Conservation (phyloP, 768 basidiomycete species). For the Rhizopogon vesiculosus region DNA sequence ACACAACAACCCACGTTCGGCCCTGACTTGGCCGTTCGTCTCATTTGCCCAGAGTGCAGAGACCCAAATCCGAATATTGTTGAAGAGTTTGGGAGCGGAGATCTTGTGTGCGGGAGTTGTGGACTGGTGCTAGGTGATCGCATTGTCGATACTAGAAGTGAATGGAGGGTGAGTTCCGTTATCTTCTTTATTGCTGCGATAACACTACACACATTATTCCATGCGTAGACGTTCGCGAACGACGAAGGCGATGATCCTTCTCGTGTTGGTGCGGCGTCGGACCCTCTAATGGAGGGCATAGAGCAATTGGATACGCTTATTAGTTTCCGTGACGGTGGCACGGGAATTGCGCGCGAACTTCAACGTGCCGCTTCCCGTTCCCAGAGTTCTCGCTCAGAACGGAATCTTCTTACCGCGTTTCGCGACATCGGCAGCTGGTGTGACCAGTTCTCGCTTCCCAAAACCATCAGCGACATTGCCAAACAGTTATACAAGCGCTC, state of each 20-base stretch:
- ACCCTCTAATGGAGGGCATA: conserved; percentile 90
- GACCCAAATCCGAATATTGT: conserved; percentile 92
- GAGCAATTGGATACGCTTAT: conserved; percentile 95
- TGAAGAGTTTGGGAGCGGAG: conserved; percentile 97
- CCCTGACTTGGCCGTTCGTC: conserved; percentile 81
- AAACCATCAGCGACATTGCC: conserved; percentile 91
- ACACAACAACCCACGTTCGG: conserved; percentile 58
- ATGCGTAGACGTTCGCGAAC: conserved; percentile 91
- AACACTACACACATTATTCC: conserved; percentile 17
- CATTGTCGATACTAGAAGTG: conserved; percentile 95
- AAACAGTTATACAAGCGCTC: conserved; percentile 97
- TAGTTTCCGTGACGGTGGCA: conserved; percentile 92
- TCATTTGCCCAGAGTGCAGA: conserved; percentile 94
- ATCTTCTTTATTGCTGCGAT: conserved; percentile 8
- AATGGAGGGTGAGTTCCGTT: conserved; percentile 80
- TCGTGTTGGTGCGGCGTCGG: conserved; percentile 95
- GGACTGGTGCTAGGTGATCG: conserved; percentile 94
- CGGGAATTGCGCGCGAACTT: conserved; percentile 86
- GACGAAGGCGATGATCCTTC: conserved; percentile 99
- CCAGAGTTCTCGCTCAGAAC: conserved; percentile 74
- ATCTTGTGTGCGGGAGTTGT: conserved; percentile 92
- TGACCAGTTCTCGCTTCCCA: conserved; percentile 91
- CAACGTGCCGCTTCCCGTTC: conserved; percentile 88
- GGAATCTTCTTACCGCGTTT: conserved; percentile 84
- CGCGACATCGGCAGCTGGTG: conserved; percentile 92